Base-by-base conservation (phyloP, 345 rosid genomes). In the Brassica nigra region DNA sequence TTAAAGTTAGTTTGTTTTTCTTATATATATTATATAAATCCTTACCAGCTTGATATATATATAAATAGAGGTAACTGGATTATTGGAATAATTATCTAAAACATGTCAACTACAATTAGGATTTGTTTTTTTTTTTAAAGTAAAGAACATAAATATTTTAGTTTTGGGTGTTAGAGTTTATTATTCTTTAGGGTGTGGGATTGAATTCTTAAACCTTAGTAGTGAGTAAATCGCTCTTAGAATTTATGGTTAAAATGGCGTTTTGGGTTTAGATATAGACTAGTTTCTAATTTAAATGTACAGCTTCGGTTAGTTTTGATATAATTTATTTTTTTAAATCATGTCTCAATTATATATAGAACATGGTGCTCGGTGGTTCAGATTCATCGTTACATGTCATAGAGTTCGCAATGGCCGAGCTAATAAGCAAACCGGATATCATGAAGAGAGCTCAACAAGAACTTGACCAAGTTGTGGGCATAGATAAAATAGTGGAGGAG, bases 371-470 rank as follows among this genome's bases (percentile, higher is more conserved):
- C 11, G 80, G 23, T 3, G 80, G 62, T 18, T 27, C 70, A 55
- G 75, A 77, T 9, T 42, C 80, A 52, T 68, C 75, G 7, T 0
- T 42, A 58, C 49, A 27, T 14, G 57, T 44, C 36, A 42, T 69
- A 20, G 63, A 77, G 20, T 77, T 70, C 14, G 75, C 75, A 2
- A 77, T 77, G 75, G 74, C 74, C 11, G 77, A 77, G 68, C 30
- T 77, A 39, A 3, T 72, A 4, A 72, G 37, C 9, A 59, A 58
- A 0, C 66, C 2, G 8, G 54, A 57, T 5, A 57, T 71, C 27
- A 36, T 71, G 42, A 37, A 58, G 66, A 57, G 34, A 58, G 75
- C 75, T 57, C 75, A 71, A 71, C 34, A 20, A 57, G 75, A 71
- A 49, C 54, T 71, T n/a, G 75, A 71, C 1, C 3, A 71, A 20